Percentiles rank a stretch among this genome's conserved stretches.
Evolutionary conservation across 192 early-diverging fungal genomes (phyloP).

Genomic region (Powellomyces hirtus): DNA sequence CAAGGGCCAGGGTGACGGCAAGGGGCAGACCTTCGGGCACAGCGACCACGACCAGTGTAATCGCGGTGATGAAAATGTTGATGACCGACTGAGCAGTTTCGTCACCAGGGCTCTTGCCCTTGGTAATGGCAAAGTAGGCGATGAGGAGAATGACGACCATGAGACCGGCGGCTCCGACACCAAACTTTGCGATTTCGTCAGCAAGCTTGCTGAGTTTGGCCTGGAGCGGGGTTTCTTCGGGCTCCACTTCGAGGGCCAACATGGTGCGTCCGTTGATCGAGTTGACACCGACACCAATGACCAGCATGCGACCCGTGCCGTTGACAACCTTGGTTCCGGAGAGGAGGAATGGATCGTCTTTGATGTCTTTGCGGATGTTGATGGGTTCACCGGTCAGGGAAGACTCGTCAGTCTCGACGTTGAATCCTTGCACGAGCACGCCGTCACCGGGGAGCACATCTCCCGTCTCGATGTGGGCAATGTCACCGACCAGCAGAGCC

Average conservation of each 20-base stretch:
- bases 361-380: slow-evolving; percentile 68
- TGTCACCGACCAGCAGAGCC: slow-evolving; percentile 88
- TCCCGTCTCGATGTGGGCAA: slow-evolving; percentile 82
- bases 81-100: slow-evolving; percentile 25
- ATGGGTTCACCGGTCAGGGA: slow-evolving; percentile 91
- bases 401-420: slow-evolving; percentile 84
- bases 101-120: slow-evolving; percentile 2
- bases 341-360: slow-evolving; percentile 82
- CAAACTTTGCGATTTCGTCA: slow-evolving; percentile 91
- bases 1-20: slow-evolving; percentile 93
- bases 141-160: slow-evolving; percentile 89
- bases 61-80: slow-evolving; percentile 80
- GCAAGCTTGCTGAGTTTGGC: slow-evolving; percentile 85
- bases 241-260: slow-evolving; percentile 82
- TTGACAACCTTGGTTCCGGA: slow-evolving; percentile 91
- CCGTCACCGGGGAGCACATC: slow-evolving; percentile 96
- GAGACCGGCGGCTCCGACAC: slow-evolving; percentile 74
- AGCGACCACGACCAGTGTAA: slow-evolving; percentile 96
- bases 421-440: slow-evolving; percentile 73
- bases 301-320: slow-evolving; percentile 82
- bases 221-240: slow-evolving; percentile 90
- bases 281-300: slow-evolving; percentile 80
- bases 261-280: slow-evolving; percentile 88
- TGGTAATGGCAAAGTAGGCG: slow-evolving; percentile 68
- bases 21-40: slow-evolving; percentile 97